phyloP scores from a whole-genome alignment of 306 rosid species.

The Vigna trinervia region DNA sequence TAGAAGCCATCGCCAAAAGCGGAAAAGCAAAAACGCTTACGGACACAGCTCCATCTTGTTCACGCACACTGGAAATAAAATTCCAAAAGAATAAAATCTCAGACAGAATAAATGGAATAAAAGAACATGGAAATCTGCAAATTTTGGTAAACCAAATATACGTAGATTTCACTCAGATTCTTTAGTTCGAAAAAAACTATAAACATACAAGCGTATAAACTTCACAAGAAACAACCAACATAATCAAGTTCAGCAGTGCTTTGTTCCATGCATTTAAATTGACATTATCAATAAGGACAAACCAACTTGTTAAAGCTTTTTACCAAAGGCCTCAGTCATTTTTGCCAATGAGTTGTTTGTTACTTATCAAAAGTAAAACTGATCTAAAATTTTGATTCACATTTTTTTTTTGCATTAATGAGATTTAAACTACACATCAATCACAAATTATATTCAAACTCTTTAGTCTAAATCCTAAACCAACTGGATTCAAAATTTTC shows the following conservation, averaged over 20 bases:
- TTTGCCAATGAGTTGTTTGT: conserved; percentile 1
- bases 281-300: background rate
- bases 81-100: conserved; percentile 9
- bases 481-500: background rate
- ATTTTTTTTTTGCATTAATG: conserved; percentile 6
- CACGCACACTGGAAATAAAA: conserved; percentile 34
- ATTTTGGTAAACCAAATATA: no score
- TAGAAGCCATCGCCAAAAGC: conserved; percentile 18
- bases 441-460: conserved; percentile 21
- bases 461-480: background rate
- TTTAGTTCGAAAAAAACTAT: conserved; percentile 10
- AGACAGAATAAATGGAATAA: background rate
- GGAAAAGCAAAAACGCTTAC: background rate
- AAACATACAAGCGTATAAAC: background rate
- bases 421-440: conserved; percentile 25
- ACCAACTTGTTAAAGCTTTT: conserved; percentile 12
- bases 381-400: background rate
- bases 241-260: background rate
- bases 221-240: background rate
- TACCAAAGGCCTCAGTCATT: background rate
- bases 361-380: conserved; percentile 16
- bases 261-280: background rate
- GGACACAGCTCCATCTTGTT: conserved; percentile 31
- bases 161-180: no score
- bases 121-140: background rate